A percentile compares a stretch with the other conserved stretches of the same genome.
Conservation (phyloP, 2,329 filamentous ascomycete genomes). For the Pyrenochaeta sp. region DNA sequence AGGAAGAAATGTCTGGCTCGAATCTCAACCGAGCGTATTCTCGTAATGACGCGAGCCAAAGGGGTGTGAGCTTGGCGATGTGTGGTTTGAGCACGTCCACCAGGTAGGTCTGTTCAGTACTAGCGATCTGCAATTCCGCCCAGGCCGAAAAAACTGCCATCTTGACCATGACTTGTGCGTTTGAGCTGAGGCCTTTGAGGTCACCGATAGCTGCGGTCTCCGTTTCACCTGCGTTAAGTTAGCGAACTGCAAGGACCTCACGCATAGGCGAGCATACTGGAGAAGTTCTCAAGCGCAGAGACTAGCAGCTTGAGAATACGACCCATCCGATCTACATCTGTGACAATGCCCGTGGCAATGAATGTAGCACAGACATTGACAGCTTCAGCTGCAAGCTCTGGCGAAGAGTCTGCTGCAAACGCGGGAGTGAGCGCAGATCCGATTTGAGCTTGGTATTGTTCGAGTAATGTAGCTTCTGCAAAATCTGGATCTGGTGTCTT, state of each 20-base stretch:
- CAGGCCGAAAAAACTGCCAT: conserved; percentile 97
- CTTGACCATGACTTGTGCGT: conserved; percentile 98
- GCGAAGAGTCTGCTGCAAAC: conserved; percentile 94
- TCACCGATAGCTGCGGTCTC: conserved; percentile 91
- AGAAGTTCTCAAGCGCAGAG: conserved; percentile 90
- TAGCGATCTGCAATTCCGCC: conserved; percentile 96
- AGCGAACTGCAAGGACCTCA: conserved; percentile 13
- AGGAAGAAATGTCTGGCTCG: conserved; percentile 96
- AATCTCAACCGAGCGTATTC: conserved; percentile 94
- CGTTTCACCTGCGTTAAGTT: conserved; percentile 62
- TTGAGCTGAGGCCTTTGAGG: conserved; percentile 88
- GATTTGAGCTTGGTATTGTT: conserved; percentile 99
- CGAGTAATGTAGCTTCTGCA: conserved; percentile 92
- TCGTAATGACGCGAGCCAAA: conserved; percentile 91
- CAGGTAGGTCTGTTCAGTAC: conserved; percentile 88
- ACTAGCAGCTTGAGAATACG: conserved; percentile 94
- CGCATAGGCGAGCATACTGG: conserved; percentile 57
- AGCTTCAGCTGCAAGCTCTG: conserved; percentile 92
- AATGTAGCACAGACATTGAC: conserved; percentile 98
- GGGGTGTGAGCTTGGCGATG: conserved; percentile 85
- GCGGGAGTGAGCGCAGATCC: conserved; percentile 95
- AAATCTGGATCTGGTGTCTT: conserved; percentile 96
- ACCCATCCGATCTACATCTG: conserved; percentile 97
- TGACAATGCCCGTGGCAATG: conserved; percentile 96
- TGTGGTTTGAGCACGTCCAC: conserved; percentile 89